Evolutionary conservation across 352 stramenopile species (phyloP).

Genomic region (Globisporangium emineosum): DNA sequence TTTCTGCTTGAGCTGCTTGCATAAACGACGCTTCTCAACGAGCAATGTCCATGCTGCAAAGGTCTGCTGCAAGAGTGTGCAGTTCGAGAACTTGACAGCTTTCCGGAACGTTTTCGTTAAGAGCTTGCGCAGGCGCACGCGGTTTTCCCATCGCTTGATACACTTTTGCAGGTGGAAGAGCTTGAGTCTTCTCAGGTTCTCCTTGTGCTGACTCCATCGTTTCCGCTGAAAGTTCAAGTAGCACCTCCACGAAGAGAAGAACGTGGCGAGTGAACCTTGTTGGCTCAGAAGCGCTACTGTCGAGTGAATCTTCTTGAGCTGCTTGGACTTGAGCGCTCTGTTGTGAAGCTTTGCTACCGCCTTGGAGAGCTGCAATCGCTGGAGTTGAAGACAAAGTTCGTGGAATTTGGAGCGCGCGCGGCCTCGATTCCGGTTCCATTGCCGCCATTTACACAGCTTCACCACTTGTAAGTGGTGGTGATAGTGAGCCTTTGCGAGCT

Average conservation of each 20-base stretch:
- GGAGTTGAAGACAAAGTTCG: background rate
- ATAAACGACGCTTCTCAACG: slow-evolving; percentile 11
- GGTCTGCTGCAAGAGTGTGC: slow-evolving; percentile 12
- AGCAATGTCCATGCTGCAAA: slow-evolving; percentile 36
- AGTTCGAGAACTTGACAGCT: slow-evolving; percentile 16
- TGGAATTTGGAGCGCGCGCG: background rate
- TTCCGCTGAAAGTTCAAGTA: background rate
- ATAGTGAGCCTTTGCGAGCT: background rate
- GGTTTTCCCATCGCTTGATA: slow-evolving; percentile 25
- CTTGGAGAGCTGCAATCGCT: background rate
- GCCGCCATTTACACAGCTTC: background rate
- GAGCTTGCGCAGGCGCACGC: slow-evolving; percentile 20
- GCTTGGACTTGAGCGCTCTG: background rate
- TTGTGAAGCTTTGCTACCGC: background rate
- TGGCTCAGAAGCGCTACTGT: slow-evolving; percentile 4
- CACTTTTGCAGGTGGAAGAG: slow-evolving; percentile 18
- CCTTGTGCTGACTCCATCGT: background rate
- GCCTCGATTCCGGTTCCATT: slow-evolving; percentile 5
- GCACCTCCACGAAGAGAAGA: slow-evolving; percentile 11
- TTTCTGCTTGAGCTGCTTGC: slow-evolving; percentile 27
- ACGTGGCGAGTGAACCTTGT: background rate
- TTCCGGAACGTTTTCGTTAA: slow-evolving; percentile 20
- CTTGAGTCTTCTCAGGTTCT: background rate
- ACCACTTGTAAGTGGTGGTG: background rate
- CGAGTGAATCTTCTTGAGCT: slow-evolving; percentile 1